A percentile compares a stretch with the other conserved stretches of the same genome.
phyloP scores from a whole-genome alignment of 805 yeast genomes.

The Kuraishia cidri region DNA sequence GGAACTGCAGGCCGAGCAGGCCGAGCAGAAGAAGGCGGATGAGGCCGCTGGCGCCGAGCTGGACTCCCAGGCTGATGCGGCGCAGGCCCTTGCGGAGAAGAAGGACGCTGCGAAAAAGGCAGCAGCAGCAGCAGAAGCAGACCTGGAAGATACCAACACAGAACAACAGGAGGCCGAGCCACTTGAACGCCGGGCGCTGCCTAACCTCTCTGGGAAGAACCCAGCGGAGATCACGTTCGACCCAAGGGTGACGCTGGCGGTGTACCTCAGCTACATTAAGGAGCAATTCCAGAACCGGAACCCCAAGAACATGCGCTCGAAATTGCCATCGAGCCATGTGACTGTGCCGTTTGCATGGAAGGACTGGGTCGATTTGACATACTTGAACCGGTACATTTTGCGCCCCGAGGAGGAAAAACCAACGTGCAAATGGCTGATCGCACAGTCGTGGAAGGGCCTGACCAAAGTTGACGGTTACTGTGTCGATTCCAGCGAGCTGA shows the following conservation, averaged over 20 bases:
- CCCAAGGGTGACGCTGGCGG: conserved; percentile 2
- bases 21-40: too few relatives aligned
- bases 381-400: conserved; percentile 25
- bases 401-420: conserved; percentile 10
- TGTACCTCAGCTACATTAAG: conserved; percentile 1
- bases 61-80: too few relatives aligned
- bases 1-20: conserved; percentile 36
- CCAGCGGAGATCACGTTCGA: too few relatives aligned
- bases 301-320: background rate
- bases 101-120: too few relatives aligned
- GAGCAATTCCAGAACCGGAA: background rate
- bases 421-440: background rate
- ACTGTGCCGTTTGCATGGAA: conserved; percentile 37
- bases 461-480: background rate
- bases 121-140: too few relatives aligned
- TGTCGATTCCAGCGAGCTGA: background rate
- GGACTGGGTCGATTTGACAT: conserved; percentile 43
- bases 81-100: too few relatives aligned
- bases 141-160: too few relatives aligned
- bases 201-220: too few relatives aligned
- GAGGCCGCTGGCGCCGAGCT: too few relatives aligned
- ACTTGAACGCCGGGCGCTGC: too few relatives aligned
- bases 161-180: too few relatives aligned
- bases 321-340: background rate
- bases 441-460: background rate